These are phyloP conservation scores for Deakozyma indianensis DNA, from an alignment of 805 yeast species.

Conservation along the genomic window DNA sequence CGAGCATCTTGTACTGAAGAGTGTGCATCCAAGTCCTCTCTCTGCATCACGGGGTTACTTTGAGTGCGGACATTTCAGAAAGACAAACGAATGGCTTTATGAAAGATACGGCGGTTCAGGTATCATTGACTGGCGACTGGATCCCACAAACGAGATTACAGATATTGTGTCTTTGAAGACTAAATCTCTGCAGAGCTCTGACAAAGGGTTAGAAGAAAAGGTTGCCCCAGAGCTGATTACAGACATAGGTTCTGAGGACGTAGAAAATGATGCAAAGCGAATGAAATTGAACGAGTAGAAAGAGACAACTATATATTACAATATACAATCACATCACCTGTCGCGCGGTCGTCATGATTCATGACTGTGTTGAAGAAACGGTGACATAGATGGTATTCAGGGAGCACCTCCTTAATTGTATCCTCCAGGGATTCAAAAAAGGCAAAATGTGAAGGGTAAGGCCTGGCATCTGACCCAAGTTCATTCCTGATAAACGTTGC, in stretches of 20 bases:
- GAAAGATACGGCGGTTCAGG: conserved; percentile 26
- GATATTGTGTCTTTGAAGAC: conserved; percentile 7
- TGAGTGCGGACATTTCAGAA: conserved; percentile 55
- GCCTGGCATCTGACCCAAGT: conserved; percentile 20
- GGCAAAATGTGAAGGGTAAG: conserved; percentile 53
- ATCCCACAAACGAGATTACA: conserved; percentile 7
- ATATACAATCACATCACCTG: conserved; percentile 66
- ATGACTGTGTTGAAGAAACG: conserved; percentile 64
- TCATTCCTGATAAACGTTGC: conserved; percentile 35
- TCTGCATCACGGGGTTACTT: conserved; percentile 85
- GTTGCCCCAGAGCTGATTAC: no score
- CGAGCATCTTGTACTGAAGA: conserved; percentile 36
- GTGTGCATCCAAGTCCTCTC: conserved; percentile 92
- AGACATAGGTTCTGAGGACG: no score
- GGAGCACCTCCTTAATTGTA: conserved; percentile 27
- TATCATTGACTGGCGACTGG: conserved; percentile 56
- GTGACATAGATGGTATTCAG: conserved; percentile 21
- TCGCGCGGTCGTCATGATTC: conserved; percentile 77
- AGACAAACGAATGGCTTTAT: conserved; percentile 65
- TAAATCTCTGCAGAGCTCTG: no score
- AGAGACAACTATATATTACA: neutral
- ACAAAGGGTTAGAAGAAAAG: no score
- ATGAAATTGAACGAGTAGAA: neutral
- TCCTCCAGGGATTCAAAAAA: conserved; percentile 53
- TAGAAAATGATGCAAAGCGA: no score